Evolutionary conservation across 768 basidiomycete genomes (phyloP).

Genomic region (Pleurotus giganteus): DNA sequence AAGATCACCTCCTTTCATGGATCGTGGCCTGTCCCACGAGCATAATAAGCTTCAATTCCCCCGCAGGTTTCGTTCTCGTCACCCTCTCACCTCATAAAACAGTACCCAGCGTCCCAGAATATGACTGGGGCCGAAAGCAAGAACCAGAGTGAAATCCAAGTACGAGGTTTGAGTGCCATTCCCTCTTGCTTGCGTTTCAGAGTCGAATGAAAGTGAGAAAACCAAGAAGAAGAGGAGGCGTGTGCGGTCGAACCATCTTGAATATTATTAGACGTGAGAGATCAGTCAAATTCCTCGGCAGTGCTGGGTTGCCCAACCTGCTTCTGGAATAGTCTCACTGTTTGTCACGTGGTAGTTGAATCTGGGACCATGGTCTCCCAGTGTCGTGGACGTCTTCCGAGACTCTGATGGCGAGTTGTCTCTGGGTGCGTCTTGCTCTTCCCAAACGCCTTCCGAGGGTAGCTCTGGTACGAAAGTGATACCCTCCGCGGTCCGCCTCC

Average conservation of each 20-base stretch:
- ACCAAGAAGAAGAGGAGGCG: not conserved
- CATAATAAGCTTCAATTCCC: not conserved
- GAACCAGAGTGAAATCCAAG: conserved; percentile 71
- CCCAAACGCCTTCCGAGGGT: not conserved
- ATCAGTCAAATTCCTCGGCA: too few species aligned
- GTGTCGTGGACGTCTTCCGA: not conserved
- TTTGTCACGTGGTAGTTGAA: not conserved
- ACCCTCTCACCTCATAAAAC: conserved; percentile 65
- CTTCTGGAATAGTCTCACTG: not conserved
- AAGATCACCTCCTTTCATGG: conserved; percentile 85
- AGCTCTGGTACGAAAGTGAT: not conserved
- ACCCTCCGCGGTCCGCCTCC: not conserved
- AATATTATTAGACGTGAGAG: conserved; percentile 1
- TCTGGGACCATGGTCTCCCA: not conserved
- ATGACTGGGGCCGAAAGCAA: conserved; percentile 61
- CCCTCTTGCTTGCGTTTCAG: not conserved
- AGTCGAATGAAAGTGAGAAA: not conserved
- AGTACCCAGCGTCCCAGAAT: conserved; percentile 80
- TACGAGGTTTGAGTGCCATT: conserved; percentile 52
- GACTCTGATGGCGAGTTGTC: not conserved
- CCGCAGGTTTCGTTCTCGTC: not conserved
- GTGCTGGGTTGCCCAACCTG: too few species aligned
- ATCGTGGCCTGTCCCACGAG: conserved; percentile 59
- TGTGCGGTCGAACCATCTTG: not conserved
- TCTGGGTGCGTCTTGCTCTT: not conserved